Conservation (phyloP, 2,329 filamentous ascomycete species). For the Hawksworthiomyces lignivorus region DNA sequence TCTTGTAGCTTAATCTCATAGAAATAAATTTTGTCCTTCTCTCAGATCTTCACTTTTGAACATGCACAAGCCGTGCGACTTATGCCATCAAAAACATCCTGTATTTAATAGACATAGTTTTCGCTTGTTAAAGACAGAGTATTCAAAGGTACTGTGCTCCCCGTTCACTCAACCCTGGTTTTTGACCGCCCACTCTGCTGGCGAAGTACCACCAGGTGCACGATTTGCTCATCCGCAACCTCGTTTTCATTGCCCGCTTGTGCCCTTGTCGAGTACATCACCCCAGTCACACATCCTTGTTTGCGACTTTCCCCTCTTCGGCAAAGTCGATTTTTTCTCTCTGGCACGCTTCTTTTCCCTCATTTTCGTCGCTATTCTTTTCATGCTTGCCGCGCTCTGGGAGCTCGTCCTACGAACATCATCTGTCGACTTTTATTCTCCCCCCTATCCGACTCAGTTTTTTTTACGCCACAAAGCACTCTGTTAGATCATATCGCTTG, state of each 20-base stretch:
- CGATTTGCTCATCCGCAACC: slow-evolving; percentile 2
- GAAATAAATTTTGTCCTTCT: background rate
- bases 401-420: too few species aligned
- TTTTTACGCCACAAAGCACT: too few species aligned
- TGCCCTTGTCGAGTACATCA: slow-evolving; percentile 7
- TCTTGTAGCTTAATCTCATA: background rate
- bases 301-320: slow-evolving; percentile 22
- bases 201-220: background rate
- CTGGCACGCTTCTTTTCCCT: background rate
- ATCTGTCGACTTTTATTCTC: too few species aligned
- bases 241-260: slow-evolving; percentile 3
- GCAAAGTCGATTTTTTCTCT: slow-evolving; percentile 13
- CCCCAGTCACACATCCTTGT: slow-evolving; percentile 6
- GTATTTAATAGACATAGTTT: too few species aligned
- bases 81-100: too few species aligned
- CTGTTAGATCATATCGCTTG: too few species aligned
- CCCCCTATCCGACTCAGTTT: too few species aligned
- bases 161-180: background rate
- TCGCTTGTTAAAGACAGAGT: too few species aligned
- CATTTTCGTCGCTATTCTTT: background rate
- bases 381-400: background rate
- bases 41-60: too few species aligned
- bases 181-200: background rate
- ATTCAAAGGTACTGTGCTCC: too few species aligned
- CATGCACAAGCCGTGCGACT: too few species aligned